Evolutionary conservation across 768 basidiomycete species (phyloP), one percentile per base, ranked within the genome.

Genomic region (Suillus ampliporus): DNA sequence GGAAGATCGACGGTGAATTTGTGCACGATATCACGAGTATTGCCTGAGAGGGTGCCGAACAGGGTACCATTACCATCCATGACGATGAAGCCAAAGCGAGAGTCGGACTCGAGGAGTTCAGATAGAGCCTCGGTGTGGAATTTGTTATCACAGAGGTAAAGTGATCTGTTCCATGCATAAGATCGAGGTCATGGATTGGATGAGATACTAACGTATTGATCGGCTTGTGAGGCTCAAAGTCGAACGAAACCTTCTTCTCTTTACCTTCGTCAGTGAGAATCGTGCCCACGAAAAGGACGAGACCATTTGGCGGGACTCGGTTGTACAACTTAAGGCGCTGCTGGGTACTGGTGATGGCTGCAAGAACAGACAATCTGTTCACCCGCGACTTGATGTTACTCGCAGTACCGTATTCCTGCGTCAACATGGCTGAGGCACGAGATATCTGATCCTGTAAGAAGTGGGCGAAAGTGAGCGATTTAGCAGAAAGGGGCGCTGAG

Each of bases 351-450:
- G 97, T 98, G 73, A 99, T 99, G 60, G 97, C 97, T 50, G 97
- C 94, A 44, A 99, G 85, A 28, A 99, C 97, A 46, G 97, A 99
- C 21, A 97, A 88, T 70, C 97, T 89, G 82, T 97, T 98, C 76
- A 96, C 95, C 63, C 97, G 94, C 65, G 95, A 97, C 77, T 99
- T 99, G 84, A 99, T 99, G 82, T 99, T 99, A 65, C 96, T 97
- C n/a, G 97, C 97, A 8, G 96, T 98, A 59, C 95, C 95, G 71
- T 95, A 97, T 78, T 97, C 97, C 76, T 97, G 95, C 59, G 97
- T 98, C 75, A 99, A 87, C 97, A 99, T 97, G 62, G 89, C 90
- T 52, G 90, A 90, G 67, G 91, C 90, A 64, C 95, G 90, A 41
- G 96, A 96, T 76, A 99, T 93, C 86, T 99, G 97, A 79, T 92